phyloP scores from a whole-genome alignment of 306 rosid species.

The Ammopiptanthus mongolicus region DNA sequence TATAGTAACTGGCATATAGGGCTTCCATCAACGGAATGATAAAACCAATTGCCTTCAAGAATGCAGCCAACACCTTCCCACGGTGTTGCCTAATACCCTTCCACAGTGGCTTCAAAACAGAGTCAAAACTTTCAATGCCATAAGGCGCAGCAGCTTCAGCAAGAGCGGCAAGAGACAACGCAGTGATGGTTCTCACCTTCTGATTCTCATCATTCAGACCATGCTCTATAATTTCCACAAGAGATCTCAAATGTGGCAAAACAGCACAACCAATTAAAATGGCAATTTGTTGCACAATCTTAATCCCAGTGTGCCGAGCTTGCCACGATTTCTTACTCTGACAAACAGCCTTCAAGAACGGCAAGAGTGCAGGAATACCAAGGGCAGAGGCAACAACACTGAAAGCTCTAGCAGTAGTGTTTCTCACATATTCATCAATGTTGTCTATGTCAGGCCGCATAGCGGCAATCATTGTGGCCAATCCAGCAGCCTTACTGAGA shows the following conservation, averaged over 20 bases:
- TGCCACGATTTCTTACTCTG: slow-evolving; percentile 86
- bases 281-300: slow-evolving; percentile 80
- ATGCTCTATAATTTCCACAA: slow-evolving; percentile 69
- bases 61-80: slow-evolving; percentile 81
- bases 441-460: slow-evolving; percentile 82
- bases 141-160: slow-evolving; percentile 84
- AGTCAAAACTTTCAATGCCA: slow-evolving; percentile 77
- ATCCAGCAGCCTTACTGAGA: slow-evolving; percentile 79
- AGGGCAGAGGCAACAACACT: slow-evolving; percentile 83
- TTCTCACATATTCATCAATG: slow-evolving; percentile 73
- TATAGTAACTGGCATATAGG: slow-evolving; percentile 68
- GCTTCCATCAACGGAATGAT: slow-evolving; percentile 79
- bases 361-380: slow-evolving; percentile 76
- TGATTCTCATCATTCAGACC: slow-evolving; percentile 77
- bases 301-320: slow-evolving; percentile 76
- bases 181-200: slow-evolving; percentile 77
- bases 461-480: slow-evolving; percentile 84
- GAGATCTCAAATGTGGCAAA: slow-evolving; percentile 64
- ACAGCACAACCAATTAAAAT: slow-evolving; percentile 79
- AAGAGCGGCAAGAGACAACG: slow-evolving; percentile 72
- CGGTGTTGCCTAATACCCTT: slow-evolving; percentile 82
- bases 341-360: slow-evolving; percentile 75
- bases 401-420: slow-evolving; percentile 75
- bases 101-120: slow-evolving; percentile 75
- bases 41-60: slow-evolving; percentile 72